Conservation (phyloP, 2,329 filamentous ascomycete genomes). For the Fusarium irregulare region DNA sequence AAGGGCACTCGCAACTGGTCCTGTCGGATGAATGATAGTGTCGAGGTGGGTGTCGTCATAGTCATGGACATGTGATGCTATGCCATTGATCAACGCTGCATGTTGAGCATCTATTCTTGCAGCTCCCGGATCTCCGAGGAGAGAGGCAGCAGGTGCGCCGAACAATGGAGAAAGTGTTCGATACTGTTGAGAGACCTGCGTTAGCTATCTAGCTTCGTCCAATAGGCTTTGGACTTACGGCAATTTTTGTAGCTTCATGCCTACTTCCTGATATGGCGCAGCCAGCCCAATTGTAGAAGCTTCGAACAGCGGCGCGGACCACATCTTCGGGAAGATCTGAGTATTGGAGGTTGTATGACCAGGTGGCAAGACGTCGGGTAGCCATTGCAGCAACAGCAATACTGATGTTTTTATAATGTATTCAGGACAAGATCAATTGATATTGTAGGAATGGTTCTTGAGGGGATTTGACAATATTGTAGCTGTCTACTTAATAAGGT, state of each 20-base stretch:
- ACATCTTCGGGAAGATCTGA: slow-evolving; percentile 7
- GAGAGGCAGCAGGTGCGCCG: background rate
- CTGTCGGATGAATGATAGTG: slow-evolving; percentile 4
- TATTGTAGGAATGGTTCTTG: background rate
- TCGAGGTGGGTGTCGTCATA: slow-evolving; percentile 13
- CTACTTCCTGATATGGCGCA: slow-evolving; percentile 3
- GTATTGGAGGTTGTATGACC: slow-evolving; percentile 7
- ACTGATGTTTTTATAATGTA: background rate
- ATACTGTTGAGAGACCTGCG: background rate
- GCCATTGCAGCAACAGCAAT: background rate
- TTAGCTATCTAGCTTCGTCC: background rate
- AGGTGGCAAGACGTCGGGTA: slow-evolving; percentile 2
- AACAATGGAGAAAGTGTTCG: background rate
- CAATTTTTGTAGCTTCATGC: slow-evolving; percentile 1
- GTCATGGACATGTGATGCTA: slow-evolving; percentile 12
- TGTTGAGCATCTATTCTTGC: background rate
- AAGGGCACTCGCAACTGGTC: slow-evolving; percentile 3
- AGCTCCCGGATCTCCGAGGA: background rate
- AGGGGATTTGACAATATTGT: too few species aligned
- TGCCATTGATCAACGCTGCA: background rate
- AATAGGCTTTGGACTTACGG: rapidly evolving
- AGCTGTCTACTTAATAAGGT: background rate
- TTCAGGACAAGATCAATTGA: background rate
- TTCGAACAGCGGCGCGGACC: background rate
- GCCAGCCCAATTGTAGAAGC: slow-evolving; percentile 8